Percentiles rank a stretch among this genome's conserved stretches.
Evolutionary conservation across 2,329 filamentous ascomycete genomes (phyloP).

Genomic region (Penicillium sp.): DNA sequence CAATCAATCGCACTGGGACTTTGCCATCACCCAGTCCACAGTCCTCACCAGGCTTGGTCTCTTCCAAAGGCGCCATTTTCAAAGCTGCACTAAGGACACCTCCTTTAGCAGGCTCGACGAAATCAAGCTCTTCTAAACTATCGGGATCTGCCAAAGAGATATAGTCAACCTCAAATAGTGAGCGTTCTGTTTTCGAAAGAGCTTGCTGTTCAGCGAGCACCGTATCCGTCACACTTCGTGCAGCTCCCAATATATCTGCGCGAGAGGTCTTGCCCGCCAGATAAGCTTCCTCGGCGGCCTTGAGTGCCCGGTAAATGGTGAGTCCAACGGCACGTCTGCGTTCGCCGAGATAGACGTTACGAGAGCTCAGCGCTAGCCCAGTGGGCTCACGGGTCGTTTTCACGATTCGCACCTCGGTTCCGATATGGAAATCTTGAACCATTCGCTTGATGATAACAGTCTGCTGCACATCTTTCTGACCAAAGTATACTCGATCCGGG

Average conservation of each 20-base stretch:
- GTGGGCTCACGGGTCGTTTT: constrained; percentile 75
- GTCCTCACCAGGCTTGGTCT: constrained; percentile 68
- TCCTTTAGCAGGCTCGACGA: constrained; percentile 68
- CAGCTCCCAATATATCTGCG: constrained; percentile 69
- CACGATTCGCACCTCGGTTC: constrained; percentile 71
- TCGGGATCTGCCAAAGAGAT: constrained; percentile 86
- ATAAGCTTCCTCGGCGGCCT: constrained; percentile 69
- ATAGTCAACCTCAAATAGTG: constrained; percentile 83
- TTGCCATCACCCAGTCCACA: constrained; percentile 68
- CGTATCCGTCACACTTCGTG: constrained; percentile 59
- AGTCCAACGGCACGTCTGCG: constrained; percentile 71
- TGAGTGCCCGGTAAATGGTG: constrained; percentile 69
- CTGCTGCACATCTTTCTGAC: constrained; percentile 97
- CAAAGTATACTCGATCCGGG: constrained; percentile 83
- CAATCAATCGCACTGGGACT: constrained; percentile 82
- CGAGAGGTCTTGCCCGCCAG: constrained; percentile 55
- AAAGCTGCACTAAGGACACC: constrained; percentile 87
- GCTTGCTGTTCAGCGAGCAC: constrained; percentile 62
- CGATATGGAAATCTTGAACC: constrained; percentile 82
- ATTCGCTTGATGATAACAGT: constrained; percentile 85
- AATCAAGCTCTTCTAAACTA: constrained; percentile 74
- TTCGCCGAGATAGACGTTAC: constrained; percentile 87
- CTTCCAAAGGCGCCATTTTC: constrained; percentile 81
- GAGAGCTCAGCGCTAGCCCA: constrained; percentile 85
- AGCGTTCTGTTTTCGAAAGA: constrained; percentile 61